phyloP scores from a whole-genome alignment of 2,329 filamentous ascomycete species.

The Pyrenophora seminiperda region DNA sequence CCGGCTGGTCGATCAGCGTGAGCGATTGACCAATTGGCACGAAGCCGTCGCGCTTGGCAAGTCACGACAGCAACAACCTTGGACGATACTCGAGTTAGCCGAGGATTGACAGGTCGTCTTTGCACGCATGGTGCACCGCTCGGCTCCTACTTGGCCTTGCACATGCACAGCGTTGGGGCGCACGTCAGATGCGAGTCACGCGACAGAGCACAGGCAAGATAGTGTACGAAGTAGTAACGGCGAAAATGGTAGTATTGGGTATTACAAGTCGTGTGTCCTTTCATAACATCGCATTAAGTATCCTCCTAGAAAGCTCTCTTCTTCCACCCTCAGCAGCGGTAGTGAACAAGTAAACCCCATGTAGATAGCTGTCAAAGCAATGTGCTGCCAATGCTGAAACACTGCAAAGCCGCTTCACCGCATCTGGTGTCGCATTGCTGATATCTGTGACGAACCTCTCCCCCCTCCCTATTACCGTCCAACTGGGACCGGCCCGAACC shows the following conservation, averaged over 20 bases:
- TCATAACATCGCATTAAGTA: conserved; percentile 46
- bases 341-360: conserved; percentile 27
- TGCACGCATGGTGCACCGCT: not conserved
- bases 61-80: no score
- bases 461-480: conserved; percentile 29
- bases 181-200: no score
- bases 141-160: not conserved
- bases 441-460: conserved; percentile 20
- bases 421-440: conserved; percentile 20
- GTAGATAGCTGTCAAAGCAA: conserved; percentile 24
- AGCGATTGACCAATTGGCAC: conserved; percentile 28
- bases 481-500: conserved; percentile 36
- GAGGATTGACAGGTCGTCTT: not conserved
- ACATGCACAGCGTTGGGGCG: not conserved
- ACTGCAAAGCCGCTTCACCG: conserved; percentile 24
- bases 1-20: conserved; percentile 30
- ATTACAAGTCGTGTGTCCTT: conserved; percentile 42
- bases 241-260: conserved; percentile 33
- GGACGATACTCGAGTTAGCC: not conserved
- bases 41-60: not conserved
- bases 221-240: conserved; percentile 15
- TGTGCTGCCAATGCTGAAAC: conserved; percentile 36
- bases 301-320: conserved; percentile 24
- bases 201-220: no score
- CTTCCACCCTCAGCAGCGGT: conserved; percentile 23